Evolutionary conservation across 495 filamentous ascomycete species (phyloP).

Genomic region (Clavariopsis aquatica): DNA sequence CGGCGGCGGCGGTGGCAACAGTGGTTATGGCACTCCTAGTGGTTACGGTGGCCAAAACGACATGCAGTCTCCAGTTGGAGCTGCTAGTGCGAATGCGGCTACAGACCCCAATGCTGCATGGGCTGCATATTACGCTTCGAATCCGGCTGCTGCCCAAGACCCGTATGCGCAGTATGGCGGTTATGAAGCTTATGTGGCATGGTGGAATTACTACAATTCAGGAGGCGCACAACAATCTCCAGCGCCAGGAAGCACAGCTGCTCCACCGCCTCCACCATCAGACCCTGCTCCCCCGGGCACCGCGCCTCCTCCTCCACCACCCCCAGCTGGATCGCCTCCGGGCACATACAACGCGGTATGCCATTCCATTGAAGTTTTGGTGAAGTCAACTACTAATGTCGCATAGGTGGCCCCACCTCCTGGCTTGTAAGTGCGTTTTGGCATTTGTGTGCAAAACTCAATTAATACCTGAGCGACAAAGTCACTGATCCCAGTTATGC

Average conservation of each 20-base stretch:
- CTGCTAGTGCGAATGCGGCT: background rate
- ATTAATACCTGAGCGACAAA: background rate
- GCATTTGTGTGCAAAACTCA: background rate
- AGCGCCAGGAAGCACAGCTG: slow-evolving; percentile 48
- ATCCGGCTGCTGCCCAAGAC: slow-evolving; percentile 50
- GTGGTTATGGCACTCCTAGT: slow-evolving; percentile 18
- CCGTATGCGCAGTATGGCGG: slow-evolving; percentile 94
- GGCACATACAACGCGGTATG: slow-evolving; percentile 31
- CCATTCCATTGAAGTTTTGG: slow-evolving; percentile 6
- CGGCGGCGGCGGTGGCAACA: background rate
- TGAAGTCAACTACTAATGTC: slow-evolving; percentile 9
- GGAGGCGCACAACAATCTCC: slow-evolving; percentile 36
- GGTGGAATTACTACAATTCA: slow-evolving; percentile 68
- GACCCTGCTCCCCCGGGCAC: slow-evolving; percentile 63
- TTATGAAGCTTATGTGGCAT: slow-evolving; percentile 64
- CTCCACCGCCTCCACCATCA: slow-evolving; percentile 45
- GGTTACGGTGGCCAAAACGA: slow-evolving; percentile 18
- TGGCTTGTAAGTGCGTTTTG: slow-evolving; percentile 35
- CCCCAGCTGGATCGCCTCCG: slow-evolving; percentile 20
- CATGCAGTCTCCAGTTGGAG: background rate
- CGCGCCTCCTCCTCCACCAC: slow-evolving; percentile 64
- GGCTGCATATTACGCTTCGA: slow-evolving; percentile 61
- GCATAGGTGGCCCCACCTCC: slow-evolving; percentile 43
- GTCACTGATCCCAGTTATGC: background rate
- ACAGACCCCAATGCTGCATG: slow-evolving; percentile 8